Evolutionary conservation across 805 yeast genomes (phyloP), one percentile per base, ranked within the genome.

Genomic region (Saccharomycopsis selenospora): DNA sequence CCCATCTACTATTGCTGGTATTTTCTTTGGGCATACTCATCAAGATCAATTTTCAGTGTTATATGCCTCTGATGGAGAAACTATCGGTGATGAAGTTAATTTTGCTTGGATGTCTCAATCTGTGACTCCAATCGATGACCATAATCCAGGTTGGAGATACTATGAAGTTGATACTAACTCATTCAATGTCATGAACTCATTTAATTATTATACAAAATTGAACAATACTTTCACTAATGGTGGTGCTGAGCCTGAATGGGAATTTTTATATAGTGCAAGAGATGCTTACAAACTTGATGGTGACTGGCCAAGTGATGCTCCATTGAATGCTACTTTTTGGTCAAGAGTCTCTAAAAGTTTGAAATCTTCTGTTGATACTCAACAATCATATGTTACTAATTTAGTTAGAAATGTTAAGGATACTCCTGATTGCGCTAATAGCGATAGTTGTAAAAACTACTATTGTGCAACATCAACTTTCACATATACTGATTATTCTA

Each of bases 11-110:
- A 78, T 82, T 61, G 83, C 87, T 6, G 82, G 75, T 42, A 67
- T 80, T 26, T 82, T 82, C 68, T 80, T 73, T 59, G 90, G 89
- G 23, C 86, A 81, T 58, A 79, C 85, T 3, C 89, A 82, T 57
- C 66, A 68, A 55, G 90, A 82, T 62, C 83, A 81, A 61, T 82
- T 82, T 67, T 71, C 75, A 47, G 66, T 82, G 4, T 64, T 79
- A 42, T 81, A 80, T 57, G 72, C 73, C 2, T 65, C 71, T 22
- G 71, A 72, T 56, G 75, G 72, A 24, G 57, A 65, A n/a, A 64
- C 63, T 51, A 60, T 64, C 3, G 63, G 69, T 22, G 68, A 68
- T 29, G 73, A 68, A 3, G 55, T 80, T 28, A 72, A 73, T 55
- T 71, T 76, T 66, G 81, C 83, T 1, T 81, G 82, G 80, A 71